These are phyloP conservation scores for Lentithecium fluviatile DNA, from an alignment of 495 filamentous ascomycete genomes.

Conservation along the genomic window DNA sequence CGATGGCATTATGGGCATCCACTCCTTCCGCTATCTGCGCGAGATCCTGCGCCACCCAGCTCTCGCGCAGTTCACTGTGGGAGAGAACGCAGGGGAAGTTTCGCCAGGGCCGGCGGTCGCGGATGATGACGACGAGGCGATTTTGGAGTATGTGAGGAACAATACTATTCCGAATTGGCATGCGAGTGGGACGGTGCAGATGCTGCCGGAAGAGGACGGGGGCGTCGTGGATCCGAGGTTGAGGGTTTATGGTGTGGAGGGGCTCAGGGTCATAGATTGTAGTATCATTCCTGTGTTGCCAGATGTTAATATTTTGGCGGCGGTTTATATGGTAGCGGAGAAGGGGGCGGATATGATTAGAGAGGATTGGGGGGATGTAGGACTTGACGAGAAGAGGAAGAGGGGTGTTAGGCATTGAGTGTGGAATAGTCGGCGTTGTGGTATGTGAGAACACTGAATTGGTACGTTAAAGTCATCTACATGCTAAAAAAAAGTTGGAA, in stretches of 20 bases:
- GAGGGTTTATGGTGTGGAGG: slow-evolving; percentile 8
- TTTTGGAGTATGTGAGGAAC: slow-evolving; percentile 5
- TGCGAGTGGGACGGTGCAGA: slow-evolving; percentile 1
- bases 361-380: slow-evolving; percentile 5
- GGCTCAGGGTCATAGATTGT: background rate
- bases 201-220: slow-evolving; percentile 8
- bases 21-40: background rate
- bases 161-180: slow-evolving; percentile 20
- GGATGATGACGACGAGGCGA: slow-evolving; percentile 6
- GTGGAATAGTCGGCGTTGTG: too few relatives aligned
- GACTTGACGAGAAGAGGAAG: too few relatives aligned
- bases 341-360: slow-evolving; percentile 7
- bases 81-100: slow-evolving; percentile 6
- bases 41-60: background rate
- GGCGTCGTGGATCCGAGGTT: slow-evolving; percentile 16
- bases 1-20: background rate
- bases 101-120: background rate
- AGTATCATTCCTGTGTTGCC: slow-evolving; percentile 4
- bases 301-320: background rate
- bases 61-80: background rate
- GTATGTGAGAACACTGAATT: too few relatives aligned
- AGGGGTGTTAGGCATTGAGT: too few relatives aligned
- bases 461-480: too few relatives aligned
- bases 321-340: slow-evolving; percentile 9
- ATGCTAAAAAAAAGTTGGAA: too few relatives aligned